Evolutionary conservation across 768 basidiomycete genomes (phyloP).

Genomic region (Mycena pura): DNA sequence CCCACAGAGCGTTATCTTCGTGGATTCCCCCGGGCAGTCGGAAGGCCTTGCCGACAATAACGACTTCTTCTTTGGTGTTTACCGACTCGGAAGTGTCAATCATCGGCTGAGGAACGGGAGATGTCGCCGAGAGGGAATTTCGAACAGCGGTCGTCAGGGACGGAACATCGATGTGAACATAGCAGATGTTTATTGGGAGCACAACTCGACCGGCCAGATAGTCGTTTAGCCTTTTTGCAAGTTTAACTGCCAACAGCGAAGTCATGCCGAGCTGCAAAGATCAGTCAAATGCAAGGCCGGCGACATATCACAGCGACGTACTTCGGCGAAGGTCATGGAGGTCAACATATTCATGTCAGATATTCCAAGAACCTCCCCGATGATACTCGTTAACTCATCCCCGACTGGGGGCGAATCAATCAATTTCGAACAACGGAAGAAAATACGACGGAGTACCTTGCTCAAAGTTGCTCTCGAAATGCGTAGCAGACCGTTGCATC

Average conservation of each 20-base stretch:
- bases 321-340: constrained; percentile 20
- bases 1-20: constrained; percentile 14
- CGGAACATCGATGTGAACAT: constrained; percentile 6
- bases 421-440: not conserved
- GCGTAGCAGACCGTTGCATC: not conserved
- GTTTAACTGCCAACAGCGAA: not conserved
- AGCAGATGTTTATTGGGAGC: constrained; percentile 19
- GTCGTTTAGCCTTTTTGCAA: constrained; percentile 11
- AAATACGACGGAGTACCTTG: not conserved
- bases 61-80: constrained; percentile 13
- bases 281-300: not conserved
- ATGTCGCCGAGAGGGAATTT: not conserved
- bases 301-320: not conserved
- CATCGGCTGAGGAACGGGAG: not conserved
- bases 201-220: not conserved
- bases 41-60: constrained; percentile 26
- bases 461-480: not conserved
- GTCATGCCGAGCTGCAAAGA: constrained; percentile 19
- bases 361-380: constrained; percentile 2
- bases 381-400: not conserved
- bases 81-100: not conserved
- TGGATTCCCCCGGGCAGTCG: constrained; percentile 20
- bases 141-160: not conserved
- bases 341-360: constrained; percentile 2
- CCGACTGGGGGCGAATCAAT: not conserved